Evolutionary conservation across 225 moss, liverwort and hornwort genomes (phyloP).

Genomic region (Marchantia polymorpha): DNA sequence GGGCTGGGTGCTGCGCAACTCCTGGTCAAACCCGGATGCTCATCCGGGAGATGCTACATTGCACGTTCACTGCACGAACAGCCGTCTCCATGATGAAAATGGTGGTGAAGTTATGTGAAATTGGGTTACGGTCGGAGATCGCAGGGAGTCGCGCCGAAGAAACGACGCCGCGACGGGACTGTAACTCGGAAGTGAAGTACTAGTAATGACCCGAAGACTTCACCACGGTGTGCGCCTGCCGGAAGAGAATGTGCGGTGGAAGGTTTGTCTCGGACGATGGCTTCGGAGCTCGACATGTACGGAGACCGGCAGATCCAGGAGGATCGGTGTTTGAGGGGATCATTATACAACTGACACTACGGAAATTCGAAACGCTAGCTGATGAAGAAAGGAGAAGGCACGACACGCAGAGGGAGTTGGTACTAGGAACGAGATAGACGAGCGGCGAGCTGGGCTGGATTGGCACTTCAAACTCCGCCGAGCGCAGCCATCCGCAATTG

Average conservation of each 20-base stretch:
- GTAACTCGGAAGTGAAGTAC: background rate
- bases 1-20: background rate
- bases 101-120: constrained; percentile 1
- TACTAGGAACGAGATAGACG: background rate
- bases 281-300: background rate
- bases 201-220: background rate
- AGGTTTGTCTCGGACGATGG: background rate
- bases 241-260: background rate
- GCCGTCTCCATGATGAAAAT: background rate
- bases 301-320: background rate
- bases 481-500: background rate
- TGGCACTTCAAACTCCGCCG: background rate
- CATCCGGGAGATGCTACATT: background rate
- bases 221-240: background rate
- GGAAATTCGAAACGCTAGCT: background rate
- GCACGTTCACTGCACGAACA: background rate
- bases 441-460: background rate
- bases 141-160: too few relatives aligned
- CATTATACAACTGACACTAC: background rate
- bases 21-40: background rate
- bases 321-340: background rate
- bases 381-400: background rate
- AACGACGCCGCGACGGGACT: background rate
- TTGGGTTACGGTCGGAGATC: background rate
- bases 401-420: background rate